These are phyloP conservation scores for Schizosaccharomyces octosporus DNA, from an alignment of 805 yeast species.

Conservation along the genomic window DNA sequence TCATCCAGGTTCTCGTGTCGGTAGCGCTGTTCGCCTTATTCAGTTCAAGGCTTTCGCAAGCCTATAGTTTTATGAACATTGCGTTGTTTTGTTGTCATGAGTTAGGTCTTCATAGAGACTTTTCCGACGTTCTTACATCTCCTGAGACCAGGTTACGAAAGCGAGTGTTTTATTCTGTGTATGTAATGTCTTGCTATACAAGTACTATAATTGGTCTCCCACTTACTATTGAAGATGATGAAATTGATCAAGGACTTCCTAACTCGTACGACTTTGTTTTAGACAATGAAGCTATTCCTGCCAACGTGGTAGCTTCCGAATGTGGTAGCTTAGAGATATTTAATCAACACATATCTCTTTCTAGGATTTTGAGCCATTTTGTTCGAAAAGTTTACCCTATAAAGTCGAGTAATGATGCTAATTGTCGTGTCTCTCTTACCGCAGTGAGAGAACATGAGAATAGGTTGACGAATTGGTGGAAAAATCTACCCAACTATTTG, in stretches of 20 bases:
- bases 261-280: neutral
- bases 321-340: neutral
- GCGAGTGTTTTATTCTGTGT: slow-evolving; percentile 68
- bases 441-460: neutral
- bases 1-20: neutral
- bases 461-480: neutral
- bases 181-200: slow-evolving; percentile 74
- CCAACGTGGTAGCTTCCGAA: neutral
- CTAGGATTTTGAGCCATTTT: neutral
- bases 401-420: neutral
- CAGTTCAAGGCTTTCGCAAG: neutral
- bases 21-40: neutral
- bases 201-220: slow-evolving; percentile 75
- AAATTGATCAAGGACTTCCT: slow-evolving; percentile 72
- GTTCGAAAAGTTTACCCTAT: neutral
- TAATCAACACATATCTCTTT: neutral
- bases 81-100: neutral
- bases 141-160: slow-evolving; percentile 55
- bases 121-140: neutral
- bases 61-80: neutral
- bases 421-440: neutral
- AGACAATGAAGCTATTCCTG: neutral
- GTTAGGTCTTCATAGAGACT: neutral
- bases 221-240: slow-evolving; percentile 46
- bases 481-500: neutral